A percentile compares a stretch with the other conserved stretches of the same genome.
Evolutionary conservation across 2,329 filamentous ascomycete species (phyloP).

Genomic region (Ciborinia camelliae): DNA sequence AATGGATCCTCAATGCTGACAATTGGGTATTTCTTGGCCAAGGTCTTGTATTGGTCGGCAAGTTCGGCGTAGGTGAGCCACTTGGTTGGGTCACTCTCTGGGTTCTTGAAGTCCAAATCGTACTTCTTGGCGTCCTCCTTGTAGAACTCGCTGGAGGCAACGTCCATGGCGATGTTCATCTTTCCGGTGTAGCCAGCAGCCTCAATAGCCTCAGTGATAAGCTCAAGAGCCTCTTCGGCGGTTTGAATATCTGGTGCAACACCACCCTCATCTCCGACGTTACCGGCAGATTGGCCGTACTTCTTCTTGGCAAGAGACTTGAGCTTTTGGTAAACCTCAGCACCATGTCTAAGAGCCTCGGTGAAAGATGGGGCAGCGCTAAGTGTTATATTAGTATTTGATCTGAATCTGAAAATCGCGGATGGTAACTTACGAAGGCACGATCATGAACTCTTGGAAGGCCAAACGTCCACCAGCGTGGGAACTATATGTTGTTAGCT

Average conservation of each 20-base stretch:
- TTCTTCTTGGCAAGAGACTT: slow-evolving; percentile 98
- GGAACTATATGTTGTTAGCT: slow-evolving; percentile 54
- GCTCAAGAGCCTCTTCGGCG: slow-evolving; percentile 90
- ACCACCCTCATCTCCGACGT: slow-evolving; percentile 99
- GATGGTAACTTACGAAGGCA: slow-evolving; percentile 62
- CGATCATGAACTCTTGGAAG: slow-evolving; percentile 97
- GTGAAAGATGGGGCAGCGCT: slow-evolving; percentile 84
- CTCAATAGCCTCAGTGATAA: slow-evolving; percentile 93
- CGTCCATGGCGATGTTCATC: slow-evolving; percentile 98
- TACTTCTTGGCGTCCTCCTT: slow-evolving; percentile 98
- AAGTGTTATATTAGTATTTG: slow-evolving; percentile 19
- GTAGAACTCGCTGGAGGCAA: slow-evolving; percentile 99
- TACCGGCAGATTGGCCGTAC: slow-evolving; percentile 98
- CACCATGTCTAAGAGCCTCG: slow-evolving; percentile 92
- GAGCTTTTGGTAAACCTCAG: slow-evolving; percentile 97
- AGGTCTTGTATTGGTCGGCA: slow-evolving; percentile 81
- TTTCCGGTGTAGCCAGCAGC: slow-evolving; percentile 91
- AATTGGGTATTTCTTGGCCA: slow-evolving; percentile 95
- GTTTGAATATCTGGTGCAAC: slow-evolving; percentile 98
- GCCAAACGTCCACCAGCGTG: slow-evolving; percentile 95
- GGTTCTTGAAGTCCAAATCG: slow-evolving; percentile 99
- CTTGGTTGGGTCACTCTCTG: slow-evolving; percentile 90
- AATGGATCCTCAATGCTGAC: slow-evolving; percentile 99
- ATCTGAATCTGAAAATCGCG: background rate
- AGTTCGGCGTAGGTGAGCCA: slow-evolving; percentile 99